Evolutionary conservation across 306 rosid species (phyloP).

Genomic region (Cyclanthera cordifolia): DNA sequence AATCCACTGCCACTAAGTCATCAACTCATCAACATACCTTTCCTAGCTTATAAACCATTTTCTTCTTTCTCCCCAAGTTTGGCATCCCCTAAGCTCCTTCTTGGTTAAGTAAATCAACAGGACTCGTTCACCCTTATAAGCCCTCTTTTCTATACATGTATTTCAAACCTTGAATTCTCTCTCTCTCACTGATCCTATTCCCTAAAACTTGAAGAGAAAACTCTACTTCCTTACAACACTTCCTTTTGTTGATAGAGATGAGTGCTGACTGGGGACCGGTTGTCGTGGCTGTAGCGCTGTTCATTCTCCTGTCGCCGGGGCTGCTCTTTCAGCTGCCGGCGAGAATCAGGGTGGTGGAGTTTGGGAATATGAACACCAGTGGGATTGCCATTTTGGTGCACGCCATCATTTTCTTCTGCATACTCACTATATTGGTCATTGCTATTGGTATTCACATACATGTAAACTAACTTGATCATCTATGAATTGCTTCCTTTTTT

Average conservation of each 20-base stretch:
- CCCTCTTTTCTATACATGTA: constrained; percentile 18
- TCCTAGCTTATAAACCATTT: constrained; percentile 32
- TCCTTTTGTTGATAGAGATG: constrained; percentile 25
- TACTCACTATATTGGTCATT: constrained; percentile 61
- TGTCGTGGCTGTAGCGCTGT: constrained; percentile 56
- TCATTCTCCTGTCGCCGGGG: constrained; percentile 85
- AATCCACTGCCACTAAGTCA: constrained; percentile 25
- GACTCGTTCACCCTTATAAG: constrained; percentile 8
- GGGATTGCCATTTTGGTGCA: constrained; percentile 89
- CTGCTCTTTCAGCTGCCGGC: constrained; percentile 83
- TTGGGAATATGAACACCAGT: constrained; percentile 88
- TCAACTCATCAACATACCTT: constrained; percentile 43
- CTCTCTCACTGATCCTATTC: background rate
- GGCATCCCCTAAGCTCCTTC: constrained; percentile 63
- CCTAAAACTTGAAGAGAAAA: too few species aligned
- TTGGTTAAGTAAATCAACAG: constrained; percentile 44
- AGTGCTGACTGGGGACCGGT: constrained; percentile 91
- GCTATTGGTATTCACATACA: constrained; percentile 90
- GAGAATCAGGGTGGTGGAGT: constrained; percentile 63
- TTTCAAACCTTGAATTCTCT: constrained; percentile 10
- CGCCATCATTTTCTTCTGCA: constrained; percentile 69
- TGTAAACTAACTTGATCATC: constrained; percentile 21
- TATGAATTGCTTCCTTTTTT: background rate
- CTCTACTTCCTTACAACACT: too few species aligned
- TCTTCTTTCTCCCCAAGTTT: constrained; percentile 61